Evolutionary conservation across 2,329 filamentous ascomycete species (phyloP).

Genomic region (Knufia petricola): DNA sequence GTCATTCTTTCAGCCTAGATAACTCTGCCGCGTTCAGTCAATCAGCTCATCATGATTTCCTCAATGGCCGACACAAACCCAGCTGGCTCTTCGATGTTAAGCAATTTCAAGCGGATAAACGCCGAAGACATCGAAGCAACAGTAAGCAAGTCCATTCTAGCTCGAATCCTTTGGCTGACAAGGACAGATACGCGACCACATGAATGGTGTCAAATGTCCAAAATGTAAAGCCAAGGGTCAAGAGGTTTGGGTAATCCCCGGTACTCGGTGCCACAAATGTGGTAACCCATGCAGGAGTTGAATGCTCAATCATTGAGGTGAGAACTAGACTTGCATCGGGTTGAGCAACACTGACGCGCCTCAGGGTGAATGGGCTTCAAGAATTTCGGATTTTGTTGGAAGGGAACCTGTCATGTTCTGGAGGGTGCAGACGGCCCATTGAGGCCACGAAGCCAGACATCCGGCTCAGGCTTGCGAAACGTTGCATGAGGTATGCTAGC

Average conservation of each 20-base stretch:
- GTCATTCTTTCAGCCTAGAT: not conserved
- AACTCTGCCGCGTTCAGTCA: not conserved
- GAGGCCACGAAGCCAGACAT: not conserved
- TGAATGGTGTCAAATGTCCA: constrained; percentile 9
- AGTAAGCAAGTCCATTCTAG: not conserved
- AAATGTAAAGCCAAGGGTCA: constrained; percentile 9
- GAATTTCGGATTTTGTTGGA: constrained; percentile 8
- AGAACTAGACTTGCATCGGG: not conserved
- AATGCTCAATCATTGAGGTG: not conserved
- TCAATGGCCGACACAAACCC: not conserved
- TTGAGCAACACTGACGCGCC: too few species aligned
- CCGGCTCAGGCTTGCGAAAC: too few species aligned
- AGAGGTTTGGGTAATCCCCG: constrained; percentile 9
- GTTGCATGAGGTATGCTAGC: too few species aligned
- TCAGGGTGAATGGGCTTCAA: not conserved
- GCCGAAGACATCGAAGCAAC: constrained; percentile 3
- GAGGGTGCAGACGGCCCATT: not conserved
- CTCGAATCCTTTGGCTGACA: not conserved
- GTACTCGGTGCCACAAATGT: constrained; percentile 10
- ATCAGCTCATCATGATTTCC: not conserved
- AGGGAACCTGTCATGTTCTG: constrained; percentile 1
- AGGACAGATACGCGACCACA: not conserved
- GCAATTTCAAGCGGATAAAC: not conserved
- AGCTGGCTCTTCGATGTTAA: not conserved
- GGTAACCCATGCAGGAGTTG: constrained; percentile 7